These are phyloP conservation scores for Teratosphaeriaceae sp. DNA, from an alignment of 2,329 filamentous ascomycete species.

Conservation along the genomic window DNA sequence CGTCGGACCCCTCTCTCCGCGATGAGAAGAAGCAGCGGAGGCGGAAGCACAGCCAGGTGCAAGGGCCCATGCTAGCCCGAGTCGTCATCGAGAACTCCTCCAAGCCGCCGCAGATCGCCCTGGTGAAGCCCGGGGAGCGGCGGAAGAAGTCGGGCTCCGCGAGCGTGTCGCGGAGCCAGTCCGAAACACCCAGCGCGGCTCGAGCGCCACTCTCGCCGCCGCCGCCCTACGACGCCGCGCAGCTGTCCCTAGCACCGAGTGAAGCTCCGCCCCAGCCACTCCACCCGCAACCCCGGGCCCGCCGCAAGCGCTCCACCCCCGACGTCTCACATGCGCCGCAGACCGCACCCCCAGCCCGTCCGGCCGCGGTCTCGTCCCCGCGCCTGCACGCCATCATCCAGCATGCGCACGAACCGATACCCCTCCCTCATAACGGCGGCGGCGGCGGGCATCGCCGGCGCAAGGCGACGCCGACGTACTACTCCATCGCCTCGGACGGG, in stretches of 20 bases:
- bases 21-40: slow-evolving; percentile 1
- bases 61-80: slow-evolving; percentile 20
- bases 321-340: neutral
- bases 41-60: slow-evolving; percentile 10
- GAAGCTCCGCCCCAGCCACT: slow-evolving; percentile 10
- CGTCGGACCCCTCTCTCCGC: neutral
- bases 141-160: slow-evolving; percentile 5
- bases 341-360: slow-evolving; percentile 1
- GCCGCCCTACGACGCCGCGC: neutral
- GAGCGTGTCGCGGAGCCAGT: neutral
- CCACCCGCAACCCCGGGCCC: slow-evolving; percentile 3
- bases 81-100: slow-evolving; percentile 25
- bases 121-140: slow-evolving; percentile 21
- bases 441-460: slow-evolving; percentile 20
- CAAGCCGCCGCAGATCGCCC: slow-evolving; percentile 21
- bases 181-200: neutral
- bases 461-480: slow-evolving; percentile 33
- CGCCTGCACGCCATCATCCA: slow-evolving; percentile 3
- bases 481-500: slow-evolving; percentile 39
- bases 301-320: slow-evolving; percentile 7
- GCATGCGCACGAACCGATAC: neutral
- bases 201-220: neutral
- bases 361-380: slow-evolving; percentile 11
- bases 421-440: slow-evolving; percentile 6
- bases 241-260: neutral